Evolutionary conservation across 2,329 filamentous ascomycete species (phyloP).

Genomic region (Colletotrichum shisoi): DNA sequence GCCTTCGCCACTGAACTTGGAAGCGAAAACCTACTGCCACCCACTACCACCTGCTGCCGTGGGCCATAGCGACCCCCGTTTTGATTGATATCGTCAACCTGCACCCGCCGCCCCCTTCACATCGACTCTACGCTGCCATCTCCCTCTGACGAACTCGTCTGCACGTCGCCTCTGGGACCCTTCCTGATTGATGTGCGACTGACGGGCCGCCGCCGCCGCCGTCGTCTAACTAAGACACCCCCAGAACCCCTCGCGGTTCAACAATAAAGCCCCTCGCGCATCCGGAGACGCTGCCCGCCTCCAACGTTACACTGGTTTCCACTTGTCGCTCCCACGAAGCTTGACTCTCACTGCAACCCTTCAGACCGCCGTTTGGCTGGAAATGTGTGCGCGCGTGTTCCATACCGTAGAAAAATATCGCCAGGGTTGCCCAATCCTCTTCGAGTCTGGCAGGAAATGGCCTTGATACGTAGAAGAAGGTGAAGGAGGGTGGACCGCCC

Average conservation of each 20-base stretch:
- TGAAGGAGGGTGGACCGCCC: conserved; percentile 19
- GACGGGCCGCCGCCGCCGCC: not conserved
- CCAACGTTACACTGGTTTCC: conserved; percentile 36
- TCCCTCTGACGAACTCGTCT: conserved; percentile 5
- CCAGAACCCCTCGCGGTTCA: conserved; percentile 32
- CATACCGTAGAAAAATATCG: conserved; percentile 13
- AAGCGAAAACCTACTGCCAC: conserved; percentile 2
- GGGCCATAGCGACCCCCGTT: not conserved
- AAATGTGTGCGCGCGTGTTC: conserved; percentile 4
- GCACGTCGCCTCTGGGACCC: conserved; percentile 23
- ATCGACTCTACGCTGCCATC: conserved; percentile 2
- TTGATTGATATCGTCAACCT: conserved; percentile 17
- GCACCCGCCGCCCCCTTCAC: conserved; percentile 23
- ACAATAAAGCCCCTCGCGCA: conserved; percentile 36
- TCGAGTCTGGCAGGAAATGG: conserved; percentile 33
- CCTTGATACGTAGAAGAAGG: conserved; percentile 25
- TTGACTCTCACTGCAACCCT: conserved; percentile 30
- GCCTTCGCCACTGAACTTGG: conserved; percentile 22
- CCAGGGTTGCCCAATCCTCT: conserved; percentile 24
- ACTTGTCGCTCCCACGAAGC: conserved; percentile 27
- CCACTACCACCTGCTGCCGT: not conserved
- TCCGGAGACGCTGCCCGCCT: conserved; percentile 37
- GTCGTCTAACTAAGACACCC: conserved; percentile 26
- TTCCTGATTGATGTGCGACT: conserved; percentile 24
- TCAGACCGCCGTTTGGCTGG: conserved; percentile 31